Percentiles rank a stretch among this genome's conserved stretches.
Conservation (phyloP, 2,329 filamentous ascomycete species). For the Penicillium thymicola region DNA sequence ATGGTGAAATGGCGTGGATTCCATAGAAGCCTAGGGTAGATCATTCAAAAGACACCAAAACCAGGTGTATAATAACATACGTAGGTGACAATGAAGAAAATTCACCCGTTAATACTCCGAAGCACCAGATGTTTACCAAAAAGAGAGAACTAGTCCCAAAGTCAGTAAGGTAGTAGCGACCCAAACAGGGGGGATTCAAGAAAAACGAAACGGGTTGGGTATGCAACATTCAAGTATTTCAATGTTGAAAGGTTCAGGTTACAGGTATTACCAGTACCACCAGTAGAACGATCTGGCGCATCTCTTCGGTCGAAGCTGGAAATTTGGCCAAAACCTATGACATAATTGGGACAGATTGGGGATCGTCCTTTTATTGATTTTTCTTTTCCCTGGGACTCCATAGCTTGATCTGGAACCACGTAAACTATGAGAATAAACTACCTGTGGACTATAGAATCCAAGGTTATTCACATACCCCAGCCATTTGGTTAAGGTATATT, state of each 20-base stretch:
- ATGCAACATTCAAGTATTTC: not conserved
- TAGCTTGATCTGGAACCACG: conserved; percentile 15
- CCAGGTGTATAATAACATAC: too few relatives aligned
- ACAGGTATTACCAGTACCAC: conserved; percentile 9
- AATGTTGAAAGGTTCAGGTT: not conserved
- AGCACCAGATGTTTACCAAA: not conserved
- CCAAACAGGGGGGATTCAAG: not conserved
- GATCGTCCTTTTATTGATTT: not conserved
- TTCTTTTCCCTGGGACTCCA: not conserved
- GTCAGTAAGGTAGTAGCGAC: conserved; percentile 1
- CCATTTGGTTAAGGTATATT: not conserved
- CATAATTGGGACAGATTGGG: conserved; percentile 15
- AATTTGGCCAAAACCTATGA: conserved; percentile 9
- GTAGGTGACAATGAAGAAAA: conserved; percentile 8
- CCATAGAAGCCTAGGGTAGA: not conserved
- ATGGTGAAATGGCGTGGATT: not conserved
- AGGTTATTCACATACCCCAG: not conserved
- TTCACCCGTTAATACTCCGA: conserved; percentile 1
- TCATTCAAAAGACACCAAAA: not conserved
- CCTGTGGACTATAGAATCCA: not conserved
- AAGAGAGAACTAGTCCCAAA: conserved; percentile 2
- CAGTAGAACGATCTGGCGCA: conserved; percentile 10
- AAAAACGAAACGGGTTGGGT: not conserved
- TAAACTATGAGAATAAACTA: not conserved
- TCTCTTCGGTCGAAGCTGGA: conserved; percentile 10